phyloP scores from a whole-genome alignment of 2,329 filamentous ascomycete genomes.

The Aspergillus udagawae region DNA sequence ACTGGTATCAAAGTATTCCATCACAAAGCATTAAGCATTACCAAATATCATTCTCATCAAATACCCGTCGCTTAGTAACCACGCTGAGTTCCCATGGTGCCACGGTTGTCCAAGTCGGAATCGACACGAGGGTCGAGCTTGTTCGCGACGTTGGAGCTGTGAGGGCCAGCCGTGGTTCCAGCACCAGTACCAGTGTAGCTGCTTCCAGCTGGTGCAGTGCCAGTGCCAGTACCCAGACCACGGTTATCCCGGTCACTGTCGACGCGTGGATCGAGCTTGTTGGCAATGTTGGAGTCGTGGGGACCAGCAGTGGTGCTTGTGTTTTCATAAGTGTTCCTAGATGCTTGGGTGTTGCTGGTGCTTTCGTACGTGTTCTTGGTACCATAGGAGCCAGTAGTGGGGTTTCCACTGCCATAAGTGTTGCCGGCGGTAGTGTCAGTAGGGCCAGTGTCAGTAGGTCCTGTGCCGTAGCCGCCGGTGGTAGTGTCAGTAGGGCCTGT shows the following conservation, averaged over 20 bases:
- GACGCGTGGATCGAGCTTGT: constrained; percentile 15
- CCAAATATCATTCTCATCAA: background rate
- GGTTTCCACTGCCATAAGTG: background rate
- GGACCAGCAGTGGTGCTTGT: constrained; percentile 8
- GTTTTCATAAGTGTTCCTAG: background rate
- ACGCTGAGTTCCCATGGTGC: constrained; percentile 1
- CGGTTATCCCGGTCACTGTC: constrained; percentile 13
- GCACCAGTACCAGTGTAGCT: constrained; percentile 13
- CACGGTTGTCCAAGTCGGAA: constrained; percentile 36
- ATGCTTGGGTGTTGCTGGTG: background rate
- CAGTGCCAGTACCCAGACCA: background rate
- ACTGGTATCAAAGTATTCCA: background rate
- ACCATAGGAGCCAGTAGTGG: constrained; percentile 1
- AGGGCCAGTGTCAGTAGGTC: too few relatives aligned
- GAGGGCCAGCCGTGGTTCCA: constrained; percentile 34
- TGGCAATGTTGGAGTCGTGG: constrained; percentile 28
- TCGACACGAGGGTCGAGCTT: constrained; percentile 53
- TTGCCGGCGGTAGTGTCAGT: too few relatives aligned
- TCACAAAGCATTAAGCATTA: background rate
- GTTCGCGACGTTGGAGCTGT: constrained; percentile 46
- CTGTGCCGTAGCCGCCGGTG: too few relatives aligned
- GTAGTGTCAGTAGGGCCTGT: too few relatives aligned
- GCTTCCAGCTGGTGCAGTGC: constrained; percentile 1
- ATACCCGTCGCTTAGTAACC: background rate
- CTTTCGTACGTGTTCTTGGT: background rate